Conservation (phyloP, 2,329 filamentous ascomycete genomes). For the Trichoderma polysporum region DNA sequence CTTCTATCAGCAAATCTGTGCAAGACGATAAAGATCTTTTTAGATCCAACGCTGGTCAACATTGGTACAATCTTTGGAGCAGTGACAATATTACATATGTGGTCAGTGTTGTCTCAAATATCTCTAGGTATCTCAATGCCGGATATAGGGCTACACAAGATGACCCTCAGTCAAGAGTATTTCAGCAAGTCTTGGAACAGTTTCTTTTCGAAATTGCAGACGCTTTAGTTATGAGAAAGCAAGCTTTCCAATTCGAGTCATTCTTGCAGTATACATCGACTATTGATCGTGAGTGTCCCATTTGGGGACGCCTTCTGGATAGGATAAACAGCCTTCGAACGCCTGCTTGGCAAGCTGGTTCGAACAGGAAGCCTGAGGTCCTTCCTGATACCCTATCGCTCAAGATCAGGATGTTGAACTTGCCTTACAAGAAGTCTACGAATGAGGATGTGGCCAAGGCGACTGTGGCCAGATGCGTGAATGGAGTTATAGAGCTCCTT, state of each 20-base stretch:
- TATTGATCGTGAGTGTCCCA: not conserved
- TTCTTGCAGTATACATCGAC: not conserved
- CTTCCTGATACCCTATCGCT: constrained; percentile 8
- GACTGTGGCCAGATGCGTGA: not conserved
- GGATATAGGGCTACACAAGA: too few species aligned
- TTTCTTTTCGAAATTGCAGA: not conserved
- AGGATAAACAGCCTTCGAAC: constrained; percentile 1
- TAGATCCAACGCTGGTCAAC: constrained; percentile 31
- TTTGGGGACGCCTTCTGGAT: not conserved
- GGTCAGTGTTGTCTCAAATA: not conserved
- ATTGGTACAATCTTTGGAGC: constrained; percentile 33
- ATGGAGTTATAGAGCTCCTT: not conserved
- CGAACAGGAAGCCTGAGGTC: not conserved
- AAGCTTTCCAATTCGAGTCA: not conserved
- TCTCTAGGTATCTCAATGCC: not conserved
- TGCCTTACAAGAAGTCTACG: not conserved
- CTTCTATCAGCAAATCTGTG: constrained; percentile 28
- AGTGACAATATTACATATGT: not conserved
- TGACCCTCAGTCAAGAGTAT: not conserved
- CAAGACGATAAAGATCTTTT: constrained; percentile 27
- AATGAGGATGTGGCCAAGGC: not conserved
- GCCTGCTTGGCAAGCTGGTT: constrained; percentile 13
- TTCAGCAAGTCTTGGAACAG: not conserved
- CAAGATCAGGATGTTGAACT: constrained; percentile 4
- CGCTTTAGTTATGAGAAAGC: not conserved